Evolutionary conservation across 257 asterid species (phyloP).

Genomic region (Solanum okadae): DNA sequence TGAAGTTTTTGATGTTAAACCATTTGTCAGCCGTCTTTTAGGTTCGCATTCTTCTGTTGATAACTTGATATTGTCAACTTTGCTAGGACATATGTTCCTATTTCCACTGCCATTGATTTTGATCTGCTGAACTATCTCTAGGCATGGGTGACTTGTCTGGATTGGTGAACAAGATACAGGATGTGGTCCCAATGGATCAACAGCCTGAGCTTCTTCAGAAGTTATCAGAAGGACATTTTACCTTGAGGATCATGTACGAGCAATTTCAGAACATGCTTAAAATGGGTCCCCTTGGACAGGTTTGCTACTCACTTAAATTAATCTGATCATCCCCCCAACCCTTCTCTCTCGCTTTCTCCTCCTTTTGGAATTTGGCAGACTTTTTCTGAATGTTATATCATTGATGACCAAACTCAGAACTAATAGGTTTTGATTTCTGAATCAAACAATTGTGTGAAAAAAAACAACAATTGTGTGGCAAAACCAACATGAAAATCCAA

Average conservation of each 20-base stretch:
- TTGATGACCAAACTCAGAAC: background rate
- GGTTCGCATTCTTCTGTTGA: constrained; percentile 33
- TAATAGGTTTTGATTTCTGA: background rate
- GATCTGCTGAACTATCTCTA: constrained; percentile 7
- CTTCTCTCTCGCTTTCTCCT: background rate
- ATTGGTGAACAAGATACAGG: constrained; percentile 93
- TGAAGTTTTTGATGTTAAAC: constrained; percentile 92
- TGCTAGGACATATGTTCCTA: background rate
- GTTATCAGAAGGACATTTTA: constrained; percentile 86
- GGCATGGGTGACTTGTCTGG: constrained; percentile 99
- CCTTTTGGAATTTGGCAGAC: background rate
- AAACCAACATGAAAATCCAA: background rate
- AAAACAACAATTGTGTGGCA: background rate
- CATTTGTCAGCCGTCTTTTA: constrained; percentile 95
- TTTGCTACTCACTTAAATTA: constrained; percentile 9
- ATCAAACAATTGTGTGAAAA: background rate
- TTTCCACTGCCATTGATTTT: background rate
- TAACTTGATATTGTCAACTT: background rate
- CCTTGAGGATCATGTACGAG: constrained; percentile 90
- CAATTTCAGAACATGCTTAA: constrained; percentile 83
- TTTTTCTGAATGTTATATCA: background rate
- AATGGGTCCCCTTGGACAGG: constrained; percentile 98
- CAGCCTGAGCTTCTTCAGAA: constrained; percentile 99
- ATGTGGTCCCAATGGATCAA: constrained; percentile 96
- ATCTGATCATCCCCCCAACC: background rate